These are phyloP conservation scores for Tuber magnatum DNA, from an alignment of 495 filamentous ascomycete species.

Conservation along the genomic window DNA sequence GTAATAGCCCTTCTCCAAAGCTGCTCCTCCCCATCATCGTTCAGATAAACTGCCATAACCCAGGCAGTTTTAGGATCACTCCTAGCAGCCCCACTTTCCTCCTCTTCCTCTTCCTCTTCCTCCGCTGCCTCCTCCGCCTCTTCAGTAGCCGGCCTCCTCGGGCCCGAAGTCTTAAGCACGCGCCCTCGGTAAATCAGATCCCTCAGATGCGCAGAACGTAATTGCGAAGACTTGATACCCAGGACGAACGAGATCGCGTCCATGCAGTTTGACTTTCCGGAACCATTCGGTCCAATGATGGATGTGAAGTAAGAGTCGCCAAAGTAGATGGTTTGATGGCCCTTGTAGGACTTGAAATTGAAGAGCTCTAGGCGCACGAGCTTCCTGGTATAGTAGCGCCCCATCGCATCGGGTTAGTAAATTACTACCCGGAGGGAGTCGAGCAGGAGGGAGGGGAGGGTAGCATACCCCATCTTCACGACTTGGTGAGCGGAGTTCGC, in stretches of 20 bases:
- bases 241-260: slow-evolving; percentile 99
- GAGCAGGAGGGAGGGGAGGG: background rate
- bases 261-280: slow-evolving; percentile 99
- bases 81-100: slow-evolving; percentile 48
- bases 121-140: slow-evolving; percentile 50
- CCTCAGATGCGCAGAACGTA: slow-evolving; percentile 88
- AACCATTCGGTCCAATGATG: slow-evolving; percentile 98
- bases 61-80: slow-evolving; percentile 86
- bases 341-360: slow-evolving; percentile 99
- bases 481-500: background rate
- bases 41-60: slow-evolving; percentile 99
- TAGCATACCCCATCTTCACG: background rate
- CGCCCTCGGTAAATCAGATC: slow-evolving; percentile 95
- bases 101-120: slow-evolving; percentile 51
- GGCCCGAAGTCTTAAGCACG: slow-evolving; percentile 71
- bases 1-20: slow-evolving; percentile 94
- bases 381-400: slow-evolving; percentile 50
- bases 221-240: slow-evolving; percentile 93
- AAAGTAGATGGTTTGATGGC: slow-evolving; percentile 83
- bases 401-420: slow-evolving; percentile 3
- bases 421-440: background rate
- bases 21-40: slow-evolving; percentile 92
- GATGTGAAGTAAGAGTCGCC: slow-evolving; percentile 99
- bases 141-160: slow-evolving; percentile 42
- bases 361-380: slow-evolving; percentile 89